Conservation (phyloP, 2,329 filamentous ascomycete genomes). For the Trichoderma koningiopsis region DNA sequence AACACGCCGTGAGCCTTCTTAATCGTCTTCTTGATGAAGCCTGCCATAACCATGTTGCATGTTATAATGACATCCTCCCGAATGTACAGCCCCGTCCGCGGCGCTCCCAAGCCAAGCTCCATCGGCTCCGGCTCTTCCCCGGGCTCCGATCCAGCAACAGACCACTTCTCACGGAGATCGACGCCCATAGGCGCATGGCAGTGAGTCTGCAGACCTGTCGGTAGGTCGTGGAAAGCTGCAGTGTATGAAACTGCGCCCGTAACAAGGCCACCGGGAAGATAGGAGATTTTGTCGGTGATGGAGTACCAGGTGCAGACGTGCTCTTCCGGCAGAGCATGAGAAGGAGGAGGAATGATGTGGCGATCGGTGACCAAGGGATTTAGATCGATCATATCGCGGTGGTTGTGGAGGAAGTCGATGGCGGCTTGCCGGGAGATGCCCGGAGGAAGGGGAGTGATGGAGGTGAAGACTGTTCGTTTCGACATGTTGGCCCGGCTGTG, state of each 20-base stretch:
- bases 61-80: conserved; percentile 82
- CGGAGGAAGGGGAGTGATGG: conserved; percentile 74
- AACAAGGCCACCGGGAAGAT: conserved; percentile 67
- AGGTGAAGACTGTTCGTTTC: conserved; percentile 72
- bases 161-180: conserved; percentile 78
- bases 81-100: conserved; percentile 72
- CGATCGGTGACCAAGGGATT: conserved; percentile 80
- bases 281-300: conserved; percentile 74
- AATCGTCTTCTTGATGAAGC: conserved; percentile 80
- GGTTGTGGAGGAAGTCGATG: conserved; percentile 74
- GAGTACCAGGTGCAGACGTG: conserved; percentile 74
- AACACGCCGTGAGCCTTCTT: conserved; percentile 73
- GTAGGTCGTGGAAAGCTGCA: conserved; percentile 75
- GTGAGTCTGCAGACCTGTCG: conserved; percentile 76
- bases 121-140: conserved; percentile 67
- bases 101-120: conserved; percentile 68
- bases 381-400: conserved; percentile 81
- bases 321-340: conserved; percentile 70
- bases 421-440: conserved; percentile 70
- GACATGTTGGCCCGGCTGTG: conserved; percentile 55
- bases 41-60: conserved; percentile 74
- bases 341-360: conserved; percentile 66
- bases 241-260: conserved; percentile 74
- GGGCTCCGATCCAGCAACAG: conserved; percentile 68
- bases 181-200: conserved; percentile 81